A percentile compares a stretch with the other conserved stretches of the same genome.
phyloP scores from a whole-genome alignment of 2,329 filamentous ascomycete genomes.

The Nothophaeocryptopus gaeumannii region DNA sequence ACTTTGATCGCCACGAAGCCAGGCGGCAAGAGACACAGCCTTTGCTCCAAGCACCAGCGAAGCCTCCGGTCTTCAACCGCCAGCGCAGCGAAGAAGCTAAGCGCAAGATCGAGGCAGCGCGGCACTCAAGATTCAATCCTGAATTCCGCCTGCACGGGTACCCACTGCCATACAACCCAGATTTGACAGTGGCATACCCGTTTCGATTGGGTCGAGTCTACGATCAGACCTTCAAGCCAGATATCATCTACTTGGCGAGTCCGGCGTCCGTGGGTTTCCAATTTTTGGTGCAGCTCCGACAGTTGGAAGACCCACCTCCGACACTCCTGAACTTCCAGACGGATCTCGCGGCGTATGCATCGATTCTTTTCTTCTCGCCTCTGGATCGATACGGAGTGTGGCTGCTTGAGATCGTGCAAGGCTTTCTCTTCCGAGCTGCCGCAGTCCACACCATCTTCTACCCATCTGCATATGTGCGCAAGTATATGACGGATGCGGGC shows the following conservation, averaged over 20 bases:
- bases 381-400: constrained; percentile 61
- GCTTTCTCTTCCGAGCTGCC: constrained; percentile 61
- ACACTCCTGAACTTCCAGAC: constrained; percentile 70
- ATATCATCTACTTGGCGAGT: constrained; percentile 67
- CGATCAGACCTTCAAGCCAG: constrained; percentile 61
- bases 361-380: constrained; percentile 64
- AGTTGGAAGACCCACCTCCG: constrained; percentile 56
- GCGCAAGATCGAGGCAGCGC: constrained; percentile 30
- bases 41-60: constrained; percentile 16
- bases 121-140: constrained; percentile 36
- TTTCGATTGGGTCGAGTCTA: constrained; percentile 63
- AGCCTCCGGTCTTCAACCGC: constrained; percentile 30
- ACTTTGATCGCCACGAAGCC: constrained; percentile 28
- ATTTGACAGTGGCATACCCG: constrained; percentile 67
- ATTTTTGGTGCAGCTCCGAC: constrained; percentile 65
- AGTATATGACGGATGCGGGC: constrained; percentile 58
- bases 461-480: constrained; percentile 61
- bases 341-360: constrained; percentile 66
- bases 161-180: constrained; percentile 68
- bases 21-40: constrained; percentile 19
- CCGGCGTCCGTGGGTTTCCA: constrained; percentile 70
- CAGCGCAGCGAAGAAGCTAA: constrained; percentile 27
- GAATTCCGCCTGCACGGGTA: constrained; percentile 64
- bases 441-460: constrained; percentile 67
- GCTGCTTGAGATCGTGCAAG: constrained; percentile 62